These are phyloP conservation scores for Pisolithus albus DNA, from an alignment of 768 basidiomycete species.

Conservation along the genomic window DNA sequence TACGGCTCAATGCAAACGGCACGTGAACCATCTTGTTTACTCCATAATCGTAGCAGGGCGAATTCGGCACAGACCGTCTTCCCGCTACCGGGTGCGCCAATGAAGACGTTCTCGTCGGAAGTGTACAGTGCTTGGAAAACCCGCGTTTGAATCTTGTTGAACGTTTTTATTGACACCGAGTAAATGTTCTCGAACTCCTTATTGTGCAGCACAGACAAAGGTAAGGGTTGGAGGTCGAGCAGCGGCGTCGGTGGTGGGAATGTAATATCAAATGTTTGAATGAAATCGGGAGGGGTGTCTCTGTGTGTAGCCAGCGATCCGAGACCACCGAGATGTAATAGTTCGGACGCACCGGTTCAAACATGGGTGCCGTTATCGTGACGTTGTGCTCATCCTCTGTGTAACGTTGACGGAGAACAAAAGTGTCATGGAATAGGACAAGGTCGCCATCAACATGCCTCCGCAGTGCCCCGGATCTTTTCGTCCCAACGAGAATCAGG, in stretches of 20 bases:
- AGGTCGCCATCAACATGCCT: conserved; percentile 96
- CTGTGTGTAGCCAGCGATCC: conserved; percentile 92
- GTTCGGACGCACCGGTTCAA: conserved; percentile 95
- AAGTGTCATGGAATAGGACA: conserved; percentile 91
- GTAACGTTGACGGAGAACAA: conserved; percentile 86
- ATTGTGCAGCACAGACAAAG: too few species aligned
- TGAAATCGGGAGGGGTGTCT: conserved; percentile 89
- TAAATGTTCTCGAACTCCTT: too few species aligned
- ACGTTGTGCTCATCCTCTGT: conserved; percentile 92
- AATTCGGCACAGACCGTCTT: too few species aligned
- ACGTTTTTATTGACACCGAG: too few species aligned
- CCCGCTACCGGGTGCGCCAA: too few species aligned
- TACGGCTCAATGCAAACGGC: too few species aligned
- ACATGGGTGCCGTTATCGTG: conserved; percentile 93
- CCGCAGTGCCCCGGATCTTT: conserved; percentile 80
- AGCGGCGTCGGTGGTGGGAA: conserved; percentile 91
- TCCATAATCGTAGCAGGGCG: too few species aligned
- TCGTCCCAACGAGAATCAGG: conserved; percentile 99
- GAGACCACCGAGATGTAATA: conserved; percentile 95
- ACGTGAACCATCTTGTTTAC: too few species aligned
- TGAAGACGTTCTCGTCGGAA: too few species aligned
- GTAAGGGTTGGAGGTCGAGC: conserved; percentile 86
- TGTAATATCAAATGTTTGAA: conserved; percentile 96
- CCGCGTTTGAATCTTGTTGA: too few species aligned
- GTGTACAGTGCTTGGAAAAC: too few species aligned